Conservation (phyloP, 768 basidiomycete genomes). For the Tephrocybe rancida region DNA sequence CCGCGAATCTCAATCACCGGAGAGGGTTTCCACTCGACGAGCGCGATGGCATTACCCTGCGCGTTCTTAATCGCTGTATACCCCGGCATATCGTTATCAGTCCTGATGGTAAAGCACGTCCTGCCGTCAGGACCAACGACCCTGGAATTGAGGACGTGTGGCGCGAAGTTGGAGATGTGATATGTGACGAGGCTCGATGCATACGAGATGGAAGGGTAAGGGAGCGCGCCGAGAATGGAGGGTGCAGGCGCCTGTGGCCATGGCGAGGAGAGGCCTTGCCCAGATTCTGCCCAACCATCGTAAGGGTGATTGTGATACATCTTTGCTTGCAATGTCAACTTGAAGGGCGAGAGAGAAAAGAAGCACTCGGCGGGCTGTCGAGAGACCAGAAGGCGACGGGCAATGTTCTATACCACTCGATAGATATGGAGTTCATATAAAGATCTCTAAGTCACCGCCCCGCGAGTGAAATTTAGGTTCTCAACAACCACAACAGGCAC, state of each 20-base stretch:
- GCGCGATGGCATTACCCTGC: slow-evolving; percentile 47
- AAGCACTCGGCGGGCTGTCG: background rate
- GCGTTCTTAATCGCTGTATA: slow-evolving; percentile 56
- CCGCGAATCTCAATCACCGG: slow-evolving; percentile 57
- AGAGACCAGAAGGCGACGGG: background rate
- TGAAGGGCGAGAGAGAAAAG: background rate
- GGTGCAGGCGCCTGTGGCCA: slow-evolving; percentile 35
- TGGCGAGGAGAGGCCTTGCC: slow-evolving; percentile 25
- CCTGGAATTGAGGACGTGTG: slow-evolving; percentile 54
- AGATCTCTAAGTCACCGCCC: background rate
- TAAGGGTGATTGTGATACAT: slow-evolving; percentile 42
- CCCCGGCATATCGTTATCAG: slow-evolving; percentile 50
- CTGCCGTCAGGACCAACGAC: slow-evolving; percentile 54
- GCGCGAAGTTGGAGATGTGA: slow-evolving; percentile 52
- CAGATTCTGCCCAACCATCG: slow-evolving; percentile 34
- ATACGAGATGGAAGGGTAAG: slow-evolving; percentile 44
- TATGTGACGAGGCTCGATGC: slow-evolving; percentile 38
- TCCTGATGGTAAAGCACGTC: slow-evolving; percentile 49
- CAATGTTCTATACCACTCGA: background rate
- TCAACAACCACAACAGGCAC: background rate
- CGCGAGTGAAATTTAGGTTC: background rate
- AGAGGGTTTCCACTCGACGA: slow-evolving; percentile 59
- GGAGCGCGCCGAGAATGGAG: slow-evolving; percentile 67
- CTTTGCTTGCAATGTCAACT: background rate
- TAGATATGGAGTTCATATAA: slow-evolving; percentile 1